Base-by-base conservation (phyloP, 148 eudicot species). In the Dianthus caryophyllus region DNA sequence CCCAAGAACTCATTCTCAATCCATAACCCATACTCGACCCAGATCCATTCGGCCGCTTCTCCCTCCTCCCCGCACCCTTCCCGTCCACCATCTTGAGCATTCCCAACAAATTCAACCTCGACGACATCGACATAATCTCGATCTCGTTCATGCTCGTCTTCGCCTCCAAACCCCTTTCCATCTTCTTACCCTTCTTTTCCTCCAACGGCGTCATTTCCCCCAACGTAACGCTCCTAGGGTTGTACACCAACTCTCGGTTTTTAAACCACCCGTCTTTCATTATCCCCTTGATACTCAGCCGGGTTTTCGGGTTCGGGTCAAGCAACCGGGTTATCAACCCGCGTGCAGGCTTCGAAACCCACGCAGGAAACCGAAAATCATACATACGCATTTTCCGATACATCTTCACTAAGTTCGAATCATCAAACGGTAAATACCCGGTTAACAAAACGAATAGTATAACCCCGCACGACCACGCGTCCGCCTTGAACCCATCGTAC, bases 401-500 rank as follows among this genome's bases (percentile, higher is more conserved):
- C 97, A 91, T 88, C 25, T 70, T n/a, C 4, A 82, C 69, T 29
- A 91, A 71, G 51, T 91, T 86, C 5, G 71, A 48, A 43, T 88
- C 95, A 60, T 91, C 91, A 49, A 86, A 91, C 0, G 97, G 97
- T 2, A 91, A 68, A 18, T 50, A 67, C 0, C 97, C 97, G 0
- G 84, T 67, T 17, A 91, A 71, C 64, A 91, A 71, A 25, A 76
- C 83, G 59, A 79, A 91, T 39, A 91, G 64, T 10, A 91, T 82
- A 0, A 91, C 87, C 18, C 97, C 97, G 63, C 95, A 88, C 0
- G 97, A 91, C 91, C 91, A 91, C 2, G 96, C 88, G 48, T 91
- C 97, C 1, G 91, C 89, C 69, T 84, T 84, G 8, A 77, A 75
- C 12, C 97, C 97, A 0, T 91, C 90, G 49, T 88, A 91, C 0